Base-by-base conservation (phyloP, 805 yeast species). In the Blastobotrys muscicola region DNA sequence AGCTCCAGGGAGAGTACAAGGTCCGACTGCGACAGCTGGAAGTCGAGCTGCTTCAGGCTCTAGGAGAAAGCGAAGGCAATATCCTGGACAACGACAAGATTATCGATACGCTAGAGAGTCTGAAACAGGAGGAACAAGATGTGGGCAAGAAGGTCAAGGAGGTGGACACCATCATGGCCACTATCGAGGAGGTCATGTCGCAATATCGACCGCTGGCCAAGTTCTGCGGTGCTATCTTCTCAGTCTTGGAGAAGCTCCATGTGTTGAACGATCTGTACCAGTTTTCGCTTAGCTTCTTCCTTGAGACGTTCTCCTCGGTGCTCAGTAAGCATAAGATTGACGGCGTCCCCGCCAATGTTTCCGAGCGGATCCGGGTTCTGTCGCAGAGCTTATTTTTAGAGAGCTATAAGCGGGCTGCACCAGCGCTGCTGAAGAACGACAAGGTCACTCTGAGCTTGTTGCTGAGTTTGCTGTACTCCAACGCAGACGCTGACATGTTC, bases 31-130 rank as follows among this genome's bases (percentile, higher is more conserved):
- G 71, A 35, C 52, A 55, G 0, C 66, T 85, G 15, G 95, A 87
- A 51, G 62, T 66, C 4, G 69, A 72, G 8, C 65, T 89, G 7
- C 65, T 89, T 46, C 61, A 65, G 2, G 68, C 79, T 0, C 63
- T 90, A 46, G 76, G 75, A 49, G 70, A 70, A 4, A 64, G 82
- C 0, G 65, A 70, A 14, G 82, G 82, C 0, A 75, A 72, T 42
- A 70, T 89, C 15, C 65, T 89, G 29, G 94, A 86, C 4, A 78
- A 82, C 57, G 78, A 78, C 42, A 68, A 64, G 0, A 61, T 87
- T 2, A 57, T 84, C 12, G 61, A 67, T 4, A 75, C 81, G 1
- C 65, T 89, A 39, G 92, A 83, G 51, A 58, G 54, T 1, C 61
- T 90, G 41, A 89, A 90, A 55, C 47, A 56, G 0, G 87, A 87